Base-by-base conservation (phyloP, 2,329 filamentous ascomycete species). In the Cytospora piceicola region DNA sequence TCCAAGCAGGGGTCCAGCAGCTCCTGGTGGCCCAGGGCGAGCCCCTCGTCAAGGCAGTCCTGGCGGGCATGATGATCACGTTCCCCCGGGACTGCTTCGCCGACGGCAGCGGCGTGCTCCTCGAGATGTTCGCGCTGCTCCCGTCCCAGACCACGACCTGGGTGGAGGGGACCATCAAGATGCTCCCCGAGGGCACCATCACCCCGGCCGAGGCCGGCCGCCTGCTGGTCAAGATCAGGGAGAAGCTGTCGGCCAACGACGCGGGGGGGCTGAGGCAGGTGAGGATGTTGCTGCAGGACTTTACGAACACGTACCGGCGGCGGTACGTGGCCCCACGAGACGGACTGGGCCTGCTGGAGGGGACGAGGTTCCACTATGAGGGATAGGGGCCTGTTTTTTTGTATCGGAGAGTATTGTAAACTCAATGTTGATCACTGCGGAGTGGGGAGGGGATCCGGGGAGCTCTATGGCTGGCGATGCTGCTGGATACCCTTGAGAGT, bases 1-100 rank as follows among this genome's bases (percentile, higher is more conserved):
- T 97, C 29, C 90, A 88, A 70, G 82, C 83, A 39, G 85, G 89
- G 9, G 90, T 98, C 66, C 91, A 90, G 76, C 84, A 86, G 67
- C 84, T 97, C 61, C 80, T 96, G 29, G 70, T 83, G 2, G 80
- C 83, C 1, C 88, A 93, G 69, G 93, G 95, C 46, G 89, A 93
- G 73, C 81, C 88, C 64, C 82, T 99, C 32, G 89, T 95, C 9
- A 94, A 97, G 78, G 91, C 94, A 69, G 89, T 96, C 65, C 84
- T 99, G 80, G 95, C 94, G 1, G 95, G 95, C 67, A 96, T 99
- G 94, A 98, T 99, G 94, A 97, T 97, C 76, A 96, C 91, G 0
- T 99, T 99, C 79, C 96, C 95, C 0, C 88, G 92, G 53, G 95
- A 98, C 76, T 97, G 94, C 79, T 96, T 98, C 74, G 90, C 94